Evolutionary conservation across 2,329 filamentous ascomycete species (phyloP).

Genomic region (Rhexocercosporidium sp.): DNA sequence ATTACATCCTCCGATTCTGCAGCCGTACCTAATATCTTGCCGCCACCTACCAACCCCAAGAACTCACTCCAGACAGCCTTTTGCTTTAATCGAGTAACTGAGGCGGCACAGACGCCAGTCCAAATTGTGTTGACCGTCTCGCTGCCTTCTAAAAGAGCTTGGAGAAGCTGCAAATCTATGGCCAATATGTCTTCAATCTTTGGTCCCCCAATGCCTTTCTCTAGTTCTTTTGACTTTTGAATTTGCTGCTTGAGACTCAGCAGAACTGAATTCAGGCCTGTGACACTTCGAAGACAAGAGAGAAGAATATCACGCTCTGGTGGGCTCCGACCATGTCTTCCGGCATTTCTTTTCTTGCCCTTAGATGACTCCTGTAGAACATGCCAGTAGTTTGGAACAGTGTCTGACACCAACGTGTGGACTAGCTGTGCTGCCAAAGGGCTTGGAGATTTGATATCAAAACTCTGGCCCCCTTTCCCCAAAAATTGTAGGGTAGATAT

Average conservation of each 20-base stretch:
- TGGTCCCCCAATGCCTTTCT: constrained; percentile 37
- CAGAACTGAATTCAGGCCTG: constrained; percentile 78
- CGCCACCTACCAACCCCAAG: constrained; percentile 61
- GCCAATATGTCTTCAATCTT: constrained; percentile 42
- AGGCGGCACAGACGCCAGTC: constrained; percentile 45
- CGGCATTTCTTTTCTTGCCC: constrained; percentile 31
- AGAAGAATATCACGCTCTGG: constrained; percentile 58
- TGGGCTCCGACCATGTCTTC: constrained; percentile 29
- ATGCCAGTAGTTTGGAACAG: constrained; percentile 83
- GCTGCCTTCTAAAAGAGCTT: constrained; percentile 49
- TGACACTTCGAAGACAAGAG: constrained; percentile 71
- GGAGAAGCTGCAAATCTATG: constrained; percentile 51
- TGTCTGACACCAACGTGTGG: constrained; percentile 74
- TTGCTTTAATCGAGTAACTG: constrained; percentile 47
- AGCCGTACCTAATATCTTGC: constrained; percentile 60
- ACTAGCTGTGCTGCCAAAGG: constrained; percentile 77
- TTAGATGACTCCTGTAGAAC: constrained; percentile 55
- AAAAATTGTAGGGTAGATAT: constrained; percentile 59
- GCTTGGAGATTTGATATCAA: constrained; percentile 66
- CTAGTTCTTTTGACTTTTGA: constrained; percentile 51
- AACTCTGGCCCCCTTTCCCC: constrained; percentile 43
- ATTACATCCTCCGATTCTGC: constrained; percentile 58
- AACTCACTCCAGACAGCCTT: constrained; percentile 68
- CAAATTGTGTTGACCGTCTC: constrained; percentile 51
- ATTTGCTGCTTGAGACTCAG: constrained; percentile 70